Conservation (phyloP, 495 filamentous ascomycete species). For the Aspergillus coremiiformis region DNA sequence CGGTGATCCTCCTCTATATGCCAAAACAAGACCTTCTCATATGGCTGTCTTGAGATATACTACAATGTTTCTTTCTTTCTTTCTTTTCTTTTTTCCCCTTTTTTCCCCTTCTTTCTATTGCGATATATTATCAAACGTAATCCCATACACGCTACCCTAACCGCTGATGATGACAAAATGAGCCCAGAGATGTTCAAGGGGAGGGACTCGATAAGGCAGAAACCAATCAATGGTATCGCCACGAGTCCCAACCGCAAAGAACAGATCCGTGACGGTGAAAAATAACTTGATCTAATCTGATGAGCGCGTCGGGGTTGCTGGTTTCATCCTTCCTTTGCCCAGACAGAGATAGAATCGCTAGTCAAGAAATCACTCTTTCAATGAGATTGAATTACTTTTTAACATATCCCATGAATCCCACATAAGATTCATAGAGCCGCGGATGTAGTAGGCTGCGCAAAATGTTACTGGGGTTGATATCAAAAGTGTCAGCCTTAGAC, state of each 20-base stretch:
- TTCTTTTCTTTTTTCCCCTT: neutral
- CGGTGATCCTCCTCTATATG: neutral
- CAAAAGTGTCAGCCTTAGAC: neutral
- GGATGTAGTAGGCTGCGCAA: too few species aligned
- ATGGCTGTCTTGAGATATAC: neutral
- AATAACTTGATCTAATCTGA: conserved; percentile 58
- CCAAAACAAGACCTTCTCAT: neutral
- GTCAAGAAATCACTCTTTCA: too few species aligned
- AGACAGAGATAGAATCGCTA: too few species aligned
- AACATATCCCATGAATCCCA: neutral
- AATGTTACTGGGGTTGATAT: too few species aligned
- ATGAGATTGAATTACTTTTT: too few species aligned
- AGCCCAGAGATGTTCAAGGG: conserved; percentile 26
- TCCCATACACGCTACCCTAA: neutral
- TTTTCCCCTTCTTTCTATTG: neutral
- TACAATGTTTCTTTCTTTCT: too few species aligned
- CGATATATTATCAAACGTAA: too few species aligned
- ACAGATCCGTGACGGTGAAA: conserved; percentile 34
- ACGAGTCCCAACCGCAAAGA: conserved; percentile 3
- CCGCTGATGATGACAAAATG: conserved; percentile 38
- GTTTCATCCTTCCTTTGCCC: neutral
- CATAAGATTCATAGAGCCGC: neutral
- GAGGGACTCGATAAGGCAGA: conserved; percentile 7
- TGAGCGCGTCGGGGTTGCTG: conserved; percentile 1
- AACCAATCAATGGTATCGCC: conserved; percentile 36